Evolutionary conservation across 345 rosid species (phyloP).

Genomic region (Raphanus sativus): DNA sequence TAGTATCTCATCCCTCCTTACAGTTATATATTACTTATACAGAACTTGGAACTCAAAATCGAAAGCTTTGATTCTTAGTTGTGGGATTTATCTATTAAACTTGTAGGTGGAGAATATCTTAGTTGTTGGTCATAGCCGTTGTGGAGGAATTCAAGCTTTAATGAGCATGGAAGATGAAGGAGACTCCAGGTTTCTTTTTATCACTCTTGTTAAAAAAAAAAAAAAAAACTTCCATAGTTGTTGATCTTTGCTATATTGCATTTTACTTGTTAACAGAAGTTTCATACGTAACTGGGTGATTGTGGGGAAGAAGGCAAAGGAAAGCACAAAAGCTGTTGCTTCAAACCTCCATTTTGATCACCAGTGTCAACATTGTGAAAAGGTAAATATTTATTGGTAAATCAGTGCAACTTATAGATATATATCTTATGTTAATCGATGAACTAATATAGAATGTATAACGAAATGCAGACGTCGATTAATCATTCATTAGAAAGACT

Average conservation of each 20-base stretch:
- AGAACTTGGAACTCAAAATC: not conserved
- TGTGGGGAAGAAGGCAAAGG: slow-evolving; percentile 76
- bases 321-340: slow-evolving; percentile 63
- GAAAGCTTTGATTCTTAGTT: not conserved
- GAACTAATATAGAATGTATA: slow-evolving; percentile 4
- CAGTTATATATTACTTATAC: not conserved
- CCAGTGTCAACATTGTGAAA: slow-evolving; percentile 92
- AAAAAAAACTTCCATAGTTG: not conserved
- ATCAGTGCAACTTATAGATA: too few species aligned
- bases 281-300: slow-evolving; percentile 82
- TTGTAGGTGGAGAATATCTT: slow-evolving; percentile 87
- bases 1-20: slow-evolving; percentile 37
- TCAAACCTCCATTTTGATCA: slow-evolving; percentile 69
- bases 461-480: slow-evolving; percentile 59
- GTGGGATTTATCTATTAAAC: not conserved
- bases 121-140: slow-evolving; percentile 88
- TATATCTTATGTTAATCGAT: not conserved
- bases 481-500: slow-evolving; percentile 68
- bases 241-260: slow-evolving; percentile 1
- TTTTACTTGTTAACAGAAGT: slow-evolving; percentile 46
- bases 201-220: not conserved
- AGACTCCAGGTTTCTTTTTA: slow-evolving; percentile 63
- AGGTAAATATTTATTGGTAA: slow-evolving; percentile 51
- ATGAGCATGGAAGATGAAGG: slow-evolving; percentile 81
- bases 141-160: slow-evolving; percentile 95